Conservation (phyloP, 2,329 filamentous ascomycete genomes). For the Coniella vitis region DNA sequence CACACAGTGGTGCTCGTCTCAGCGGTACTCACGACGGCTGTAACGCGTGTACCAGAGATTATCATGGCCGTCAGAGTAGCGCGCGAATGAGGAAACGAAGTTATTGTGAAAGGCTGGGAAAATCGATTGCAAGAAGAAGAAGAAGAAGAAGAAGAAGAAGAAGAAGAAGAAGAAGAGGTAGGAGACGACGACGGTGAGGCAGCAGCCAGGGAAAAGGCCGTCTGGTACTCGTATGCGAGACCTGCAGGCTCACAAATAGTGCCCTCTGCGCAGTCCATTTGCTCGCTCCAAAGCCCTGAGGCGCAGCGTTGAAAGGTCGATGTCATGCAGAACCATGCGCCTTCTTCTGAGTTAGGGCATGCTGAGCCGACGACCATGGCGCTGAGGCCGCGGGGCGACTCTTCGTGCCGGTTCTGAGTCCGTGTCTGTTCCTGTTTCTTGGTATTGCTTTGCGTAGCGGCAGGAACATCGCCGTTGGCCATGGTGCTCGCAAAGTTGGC, state of each 20-base stretch:
- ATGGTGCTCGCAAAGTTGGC: too few species aligned
- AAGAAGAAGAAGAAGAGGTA: neutral
- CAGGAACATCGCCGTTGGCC: too few species aligned
- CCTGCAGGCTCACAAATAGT: slow-evolving; percentile 40
- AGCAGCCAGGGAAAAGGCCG: neutral
- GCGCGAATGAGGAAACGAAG: too few species aligned
- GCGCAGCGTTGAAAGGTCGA: slow-evolving; percentile 44
- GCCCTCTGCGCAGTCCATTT: slow-evolving; percentile 36
- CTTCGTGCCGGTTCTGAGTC: neutral
- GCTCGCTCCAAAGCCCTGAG: slow-evolving; percentile 37
- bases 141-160: neutral
- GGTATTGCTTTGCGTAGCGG: too few species aligned
- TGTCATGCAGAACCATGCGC: slow-evolving; percentile 49
- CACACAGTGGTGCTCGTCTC: neutral
- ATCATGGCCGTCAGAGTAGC: too few species aligned
- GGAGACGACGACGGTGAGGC: neutral
- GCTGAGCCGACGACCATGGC: slow-evolving; percentile 30
- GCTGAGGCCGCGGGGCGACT: neutral
- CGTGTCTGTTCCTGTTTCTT: too few species aligned
- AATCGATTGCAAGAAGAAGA: neutral
- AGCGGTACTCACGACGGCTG: neutral
- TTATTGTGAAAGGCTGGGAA: too few species aligned
- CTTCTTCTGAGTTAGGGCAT: slow-evolving; percentile 40
- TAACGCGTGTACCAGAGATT: too few species aligned
- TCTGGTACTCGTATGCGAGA: slow-evolving; percentile 31